Percentiles rank a stretch among this genome's conserved stretches.
Evolutionary conservation across 148 eudicot species (phyloP).

Genomic region (Dysphania ambrosioides): DNA sequence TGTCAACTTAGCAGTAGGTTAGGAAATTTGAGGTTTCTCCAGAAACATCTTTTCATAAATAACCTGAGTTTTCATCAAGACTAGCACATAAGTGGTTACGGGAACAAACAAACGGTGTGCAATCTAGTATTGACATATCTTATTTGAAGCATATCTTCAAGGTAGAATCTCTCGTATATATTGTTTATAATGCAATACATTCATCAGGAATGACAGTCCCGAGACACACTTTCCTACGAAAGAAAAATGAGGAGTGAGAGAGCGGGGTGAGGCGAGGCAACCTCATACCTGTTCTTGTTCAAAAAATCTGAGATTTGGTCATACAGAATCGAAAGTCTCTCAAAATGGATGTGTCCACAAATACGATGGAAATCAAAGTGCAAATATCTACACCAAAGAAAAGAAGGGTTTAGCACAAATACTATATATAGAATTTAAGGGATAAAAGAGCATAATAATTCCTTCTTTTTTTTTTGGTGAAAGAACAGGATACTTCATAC

Average conservation of each 20-base stretch:
- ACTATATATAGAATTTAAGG: neutral
- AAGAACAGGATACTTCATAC: constrained; percentile 2
- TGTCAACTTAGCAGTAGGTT: no score
- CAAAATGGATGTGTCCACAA: constrained; percentile 91
- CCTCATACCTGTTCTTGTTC: constrained; percentile 67
- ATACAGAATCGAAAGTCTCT: constrained; percentile 77
- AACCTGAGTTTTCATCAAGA: neutral
- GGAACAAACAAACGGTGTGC: no score
- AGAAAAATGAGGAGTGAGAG: neutral
- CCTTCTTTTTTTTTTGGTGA: no score
- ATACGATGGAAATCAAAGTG: constrained; percentile 92
- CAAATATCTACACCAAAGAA: constrained; percentile 48
- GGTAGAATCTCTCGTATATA: no score
- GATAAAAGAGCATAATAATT: neutral
- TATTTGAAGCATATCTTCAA: no score
- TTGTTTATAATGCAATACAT: no score
- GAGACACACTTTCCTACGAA: no score
- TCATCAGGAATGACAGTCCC: no score
- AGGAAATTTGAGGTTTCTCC: neutral
- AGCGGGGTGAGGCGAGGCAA: neutral
- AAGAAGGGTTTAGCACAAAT: constrained; percentile 19
- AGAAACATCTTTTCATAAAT: neutral
- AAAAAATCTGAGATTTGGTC: constrained; percentile 84
- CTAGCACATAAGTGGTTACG: neutral
- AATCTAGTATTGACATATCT: no score